A percentile compares a stretch with the other conserved stretches of the same genome.
These are phyloP conservation scores for Tricholomella constricta DNA, from an alignment of 768 basidiomycete genomes.

Conservation along the genomic window DNA sequence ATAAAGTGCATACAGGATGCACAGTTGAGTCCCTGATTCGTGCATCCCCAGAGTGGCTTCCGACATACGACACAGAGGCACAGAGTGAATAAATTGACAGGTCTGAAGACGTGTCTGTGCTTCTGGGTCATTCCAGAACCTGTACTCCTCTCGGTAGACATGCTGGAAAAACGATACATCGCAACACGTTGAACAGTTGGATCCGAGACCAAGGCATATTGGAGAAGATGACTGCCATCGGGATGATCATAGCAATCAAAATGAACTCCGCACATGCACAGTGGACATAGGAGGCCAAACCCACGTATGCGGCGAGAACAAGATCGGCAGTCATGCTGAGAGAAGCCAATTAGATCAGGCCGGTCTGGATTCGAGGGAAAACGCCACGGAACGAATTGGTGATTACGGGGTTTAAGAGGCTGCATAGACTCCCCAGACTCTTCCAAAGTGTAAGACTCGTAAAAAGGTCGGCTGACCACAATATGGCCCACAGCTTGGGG, in stretches of 20 bases:
- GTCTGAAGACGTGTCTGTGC: constrained; percentile 53
- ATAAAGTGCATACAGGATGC: constrained; percentile 58
- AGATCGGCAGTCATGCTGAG: constrained; percentile 52
- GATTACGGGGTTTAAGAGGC: constrained; percentile 36
- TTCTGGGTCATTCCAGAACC: constrained; percentile 20
- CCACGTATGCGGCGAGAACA: constrained; percentile 58
- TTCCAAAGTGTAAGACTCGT: constrained; percentile 35
- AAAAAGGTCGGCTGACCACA: constrained; percentile 55
- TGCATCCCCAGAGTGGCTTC: constrained; percentile 73
- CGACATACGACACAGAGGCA: constrained; percentile 70
- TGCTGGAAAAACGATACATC: constrained; percentile 59
- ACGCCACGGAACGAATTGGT: constrained; percentile 74
- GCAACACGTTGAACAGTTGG: constrained; percentile 55
- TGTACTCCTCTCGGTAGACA: constrained; percentile 36
- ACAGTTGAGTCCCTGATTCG: constrained; percentile 67
- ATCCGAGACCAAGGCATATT: constrained; percentile 52
- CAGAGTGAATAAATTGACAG: constrained; percentile 71
- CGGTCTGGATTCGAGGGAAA: constrained; percentile 34
- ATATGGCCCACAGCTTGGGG: constrained; percentile 71
- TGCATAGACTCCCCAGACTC: background rate
- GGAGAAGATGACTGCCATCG: constrained; percentile 57
- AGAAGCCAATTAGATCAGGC: constrained; percentile 30
- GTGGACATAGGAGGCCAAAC: constrained; percentile 73
- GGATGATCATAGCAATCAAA: constrained; percentile 79
- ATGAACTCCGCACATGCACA: constrained; percentile 72